Conservation (phyloP, 1,284 basidiomycete genomes). For the Ustilago xerochloae region DNA sequence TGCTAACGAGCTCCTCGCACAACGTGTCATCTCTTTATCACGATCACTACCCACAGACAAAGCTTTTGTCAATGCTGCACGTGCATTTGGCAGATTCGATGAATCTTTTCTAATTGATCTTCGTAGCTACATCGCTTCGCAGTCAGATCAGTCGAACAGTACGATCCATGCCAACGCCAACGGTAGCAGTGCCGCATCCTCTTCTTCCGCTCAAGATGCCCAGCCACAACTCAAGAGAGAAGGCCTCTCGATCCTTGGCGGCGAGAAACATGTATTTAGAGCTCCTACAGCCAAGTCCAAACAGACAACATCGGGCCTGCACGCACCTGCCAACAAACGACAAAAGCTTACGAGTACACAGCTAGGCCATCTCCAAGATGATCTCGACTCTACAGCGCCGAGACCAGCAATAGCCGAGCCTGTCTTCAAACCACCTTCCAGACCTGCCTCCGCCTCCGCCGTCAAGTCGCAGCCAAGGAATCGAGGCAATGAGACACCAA, state of each 20-base stretch:
- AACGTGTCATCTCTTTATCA: constrained; percentile 57
- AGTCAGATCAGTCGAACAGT: constrained; percentile 12
- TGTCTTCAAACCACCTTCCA: constrained; percentile 37
- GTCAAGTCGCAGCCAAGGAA: constrained; percentile 21
- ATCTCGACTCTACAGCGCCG: constrained; percentile 9
- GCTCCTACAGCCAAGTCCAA: constrained; percentile 75
- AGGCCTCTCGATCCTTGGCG: constrained; percentile 32
- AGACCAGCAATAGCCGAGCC: constrained; percentile 5
- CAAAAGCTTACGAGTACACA: constrained; percentile 26
- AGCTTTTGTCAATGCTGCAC: constrained; percentile 74
- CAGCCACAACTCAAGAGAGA: constrained; percentile 29
- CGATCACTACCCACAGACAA: constrained; percentile 47
- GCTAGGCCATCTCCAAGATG: constrained; percentile 24
- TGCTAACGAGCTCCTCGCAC: constrained; percentile 58
- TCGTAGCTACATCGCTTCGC: constrained; percentile 39
- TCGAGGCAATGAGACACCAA: constrained; percentile 49
- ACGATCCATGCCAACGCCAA: constrained; percentile 10
- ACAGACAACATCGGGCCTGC: constrained; percentile 76
- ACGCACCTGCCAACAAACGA: constrained; percentile 53
- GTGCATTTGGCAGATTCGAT: constrained; percentile 86
- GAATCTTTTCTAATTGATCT: constrained; percentile 75
- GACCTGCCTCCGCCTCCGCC: constrained; percentile 41
- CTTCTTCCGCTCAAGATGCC: constrained; percentile 17
- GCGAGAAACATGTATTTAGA: constrained; percentile 64
- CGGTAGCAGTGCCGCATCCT: constrained; percentile 28